These are phyloP conservation scores for Calonectria pseudoreteaudii DNA, from an alignment of 2,329 filamentous ascomycete species.

Conservation along the genomic window DNA sequence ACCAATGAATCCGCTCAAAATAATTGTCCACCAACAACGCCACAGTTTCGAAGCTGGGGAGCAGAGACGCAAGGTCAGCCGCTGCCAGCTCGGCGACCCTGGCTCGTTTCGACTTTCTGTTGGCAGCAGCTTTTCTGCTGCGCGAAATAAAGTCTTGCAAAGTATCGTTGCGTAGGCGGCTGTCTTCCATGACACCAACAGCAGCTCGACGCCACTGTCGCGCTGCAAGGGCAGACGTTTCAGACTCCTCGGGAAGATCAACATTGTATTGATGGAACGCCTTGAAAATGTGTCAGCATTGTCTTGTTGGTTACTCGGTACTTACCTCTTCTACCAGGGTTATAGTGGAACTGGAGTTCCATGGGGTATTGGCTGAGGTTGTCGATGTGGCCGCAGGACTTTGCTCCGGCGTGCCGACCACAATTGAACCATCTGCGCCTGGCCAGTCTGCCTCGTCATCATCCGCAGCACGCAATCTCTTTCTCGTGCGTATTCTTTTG, in stretches of 20 bases:
- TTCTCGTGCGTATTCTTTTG: neutral
- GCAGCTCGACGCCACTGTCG: slow-evolving; percentile 16
- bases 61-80: slow-evolving; percentile 23
- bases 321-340: slow-evolving; percentile 10
- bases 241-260: slow-evolving; percentile 18
- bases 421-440: neutral
- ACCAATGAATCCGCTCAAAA: slow-evolving; percentile 54
- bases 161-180: neutral
- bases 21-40: slow-evolving; percentile 48
- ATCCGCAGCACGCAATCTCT: neutral
- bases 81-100: neutral
- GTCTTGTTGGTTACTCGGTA: neutral
- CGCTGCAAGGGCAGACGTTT: slow-evolving; percentile 29
- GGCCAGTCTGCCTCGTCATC: neutral
- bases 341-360: slow-evolving; percentile 13
- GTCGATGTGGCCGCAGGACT: neutral
- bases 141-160: neutral
- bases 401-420: neutral
- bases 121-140: neutral
- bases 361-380: neutral
- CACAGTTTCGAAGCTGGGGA: slow-evolving; percentile 40
- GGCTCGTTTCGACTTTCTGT: neutral
- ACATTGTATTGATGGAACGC: slow-evolving; percentile 35
- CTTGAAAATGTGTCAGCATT: slow-evolving; percentile 13
- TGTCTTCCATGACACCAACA: neutral